Conservation (phyloP, 2,329 filamentous ascomycete genomes). For the Talaromyces rugulosus region DNA sequence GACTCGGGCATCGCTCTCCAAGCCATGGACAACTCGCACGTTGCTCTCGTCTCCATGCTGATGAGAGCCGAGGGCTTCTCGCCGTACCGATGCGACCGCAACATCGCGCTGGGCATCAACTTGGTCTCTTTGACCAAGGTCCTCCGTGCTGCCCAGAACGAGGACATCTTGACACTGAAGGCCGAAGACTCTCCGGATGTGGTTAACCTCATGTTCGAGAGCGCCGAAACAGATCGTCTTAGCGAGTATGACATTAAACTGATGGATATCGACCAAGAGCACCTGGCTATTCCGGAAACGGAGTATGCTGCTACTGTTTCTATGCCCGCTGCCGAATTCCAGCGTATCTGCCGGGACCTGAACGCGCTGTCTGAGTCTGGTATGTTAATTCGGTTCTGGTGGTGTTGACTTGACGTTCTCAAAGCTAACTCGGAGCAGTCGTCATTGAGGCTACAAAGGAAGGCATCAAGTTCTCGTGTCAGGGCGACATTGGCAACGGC, state of each 20-base stretch:
- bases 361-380: constrained; percentile 92
- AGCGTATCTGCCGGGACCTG: constrained; percentile 90
- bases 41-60: constrained; percentile 98
- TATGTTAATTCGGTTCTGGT: constrained; percentile 39
- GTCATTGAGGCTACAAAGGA: constrained; percentile 96
- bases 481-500: constrained; percentile 93
- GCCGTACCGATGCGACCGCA: constrained; percentile 96
- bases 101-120: constrained; percentile 97
- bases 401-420: neutral
- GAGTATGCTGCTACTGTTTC: constrained; percentile 89
- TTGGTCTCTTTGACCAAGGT: constrained; percentile 95
- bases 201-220: constrained; percentile 95
- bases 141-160: constrained; percentile 85
- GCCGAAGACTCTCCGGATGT: constrained; percentile 95
- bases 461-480: constrained; percentile 89
- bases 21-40: constrained; percentile 99
- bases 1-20: constrained; percentile 97
- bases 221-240: constrained; percentile 76
- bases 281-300: constrained; percentile 97
- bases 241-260: constrained; percentile 99
- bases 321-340: constrained; percentile 87
- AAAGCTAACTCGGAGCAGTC: constrained; percentile 51
- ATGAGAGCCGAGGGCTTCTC: constrained; percentile 93
- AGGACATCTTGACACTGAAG: constrained; percentile 94
- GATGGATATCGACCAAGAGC: constrained; percentile 99